Evolutionary conservation across 345 rosid genomes (phyloP).

Genomic region (Adansonia digitata): DNA sequence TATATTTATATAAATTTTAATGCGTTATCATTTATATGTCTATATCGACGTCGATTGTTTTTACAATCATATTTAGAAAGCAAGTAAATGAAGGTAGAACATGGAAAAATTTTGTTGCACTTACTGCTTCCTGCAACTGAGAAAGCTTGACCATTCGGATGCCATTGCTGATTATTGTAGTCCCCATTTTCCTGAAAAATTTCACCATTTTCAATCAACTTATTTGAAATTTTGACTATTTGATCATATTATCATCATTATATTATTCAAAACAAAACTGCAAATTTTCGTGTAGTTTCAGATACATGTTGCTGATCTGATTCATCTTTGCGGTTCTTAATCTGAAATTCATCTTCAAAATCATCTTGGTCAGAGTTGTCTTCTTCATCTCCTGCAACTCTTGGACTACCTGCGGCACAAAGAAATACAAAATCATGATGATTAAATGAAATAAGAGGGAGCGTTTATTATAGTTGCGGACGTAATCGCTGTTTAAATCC

Average conservation of each 20-base stretch:
- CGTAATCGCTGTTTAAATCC: too few species aligned
- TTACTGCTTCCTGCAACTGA: conserved; percentile 78
- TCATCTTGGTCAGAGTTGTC: conserved; percentile 48
- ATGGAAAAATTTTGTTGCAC: background rate
- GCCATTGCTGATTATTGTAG: conserved; percentile 42
- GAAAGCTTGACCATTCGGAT: conserved; percentile 47
- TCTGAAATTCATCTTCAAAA: conserved; percentile 57
- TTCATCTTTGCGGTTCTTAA: conserved; percentile 36
- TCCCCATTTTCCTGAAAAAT: conserved; percentile 67
- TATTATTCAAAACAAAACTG: background rate
- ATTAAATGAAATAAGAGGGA: too few species aligned
- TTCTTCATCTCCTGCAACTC: conserved; percentile 65
- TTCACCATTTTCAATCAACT: background rate
- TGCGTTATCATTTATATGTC: too few species aligned
- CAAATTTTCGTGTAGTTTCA: background rate
- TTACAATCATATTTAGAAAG: too few species aligned
- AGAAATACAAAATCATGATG: background rate
- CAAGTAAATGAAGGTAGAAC: background rate
- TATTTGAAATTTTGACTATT: background rate
- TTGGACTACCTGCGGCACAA: conserved; percentile 54
- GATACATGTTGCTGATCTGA: conserved; percentile 24
- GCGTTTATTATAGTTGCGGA: too few species aligned
- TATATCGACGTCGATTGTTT: too few species aligned
- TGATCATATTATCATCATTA: background rate
- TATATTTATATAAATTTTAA: too few species aligned